Conservation (phyloP, 208 protist species). For the Wallacemonas sp. region DNA sequence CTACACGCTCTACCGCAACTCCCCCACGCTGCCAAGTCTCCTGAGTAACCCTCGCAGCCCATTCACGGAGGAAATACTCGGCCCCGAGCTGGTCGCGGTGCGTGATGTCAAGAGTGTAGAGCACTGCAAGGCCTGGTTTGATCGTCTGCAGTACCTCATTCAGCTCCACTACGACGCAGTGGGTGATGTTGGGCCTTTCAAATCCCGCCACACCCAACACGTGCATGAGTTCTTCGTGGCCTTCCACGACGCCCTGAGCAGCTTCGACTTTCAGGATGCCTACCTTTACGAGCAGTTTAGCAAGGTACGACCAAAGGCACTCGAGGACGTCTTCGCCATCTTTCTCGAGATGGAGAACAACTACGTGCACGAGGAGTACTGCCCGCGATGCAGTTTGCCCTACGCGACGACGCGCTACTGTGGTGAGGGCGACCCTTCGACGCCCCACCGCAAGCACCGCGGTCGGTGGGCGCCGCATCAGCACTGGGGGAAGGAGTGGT, state of each 20-base stretch:
- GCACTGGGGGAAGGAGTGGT: conserved; percentile 85
- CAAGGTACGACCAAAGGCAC: conserved; percentile 49
- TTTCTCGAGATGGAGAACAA: conserved; percentile 93
- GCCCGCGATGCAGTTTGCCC: conserved; percentile 86
- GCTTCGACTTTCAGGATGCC: conserved; percentile 81
- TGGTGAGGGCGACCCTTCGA: conserved; percentile 79
- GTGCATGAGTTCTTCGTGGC: conserved; percentile 88
- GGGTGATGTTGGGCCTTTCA: conserved; percentile 78
- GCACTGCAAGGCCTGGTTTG: conserved; percentile 89
- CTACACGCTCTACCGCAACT: conserved; percentile 71
- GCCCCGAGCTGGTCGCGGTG: conserved; percentile 64
- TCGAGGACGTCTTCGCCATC: conserved; percentile 83
- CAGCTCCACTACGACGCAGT: conserved; percentile 86
- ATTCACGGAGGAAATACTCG: conserved; percentile 69
- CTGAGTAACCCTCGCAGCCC: conserved; percentile 64
- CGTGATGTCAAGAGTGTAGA: conserved; percentile 82
- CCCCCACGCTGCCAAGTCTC: conserved; percentile 47
- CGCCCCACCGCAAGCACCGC: conserved; percentile 81
- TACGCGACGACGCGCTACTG: conserved; percentile 83
- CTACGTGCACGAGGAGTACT: conserved; percentile 80
- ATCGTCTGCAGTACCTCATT: conserved; percentile 74
- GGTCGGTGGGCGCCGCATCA: conserved; percentile 87
- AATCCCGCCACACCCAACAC: conserved; percentile 80
- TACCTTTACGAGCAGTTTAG: conserved; percentile 73
- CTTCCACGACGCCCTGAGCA: conserved; percentile 87